These are phyloP conservation scores for Linaria vulgaris DNA, from an alignment of 257 asterid genomes.

Conservation along the genomic window DNA sequence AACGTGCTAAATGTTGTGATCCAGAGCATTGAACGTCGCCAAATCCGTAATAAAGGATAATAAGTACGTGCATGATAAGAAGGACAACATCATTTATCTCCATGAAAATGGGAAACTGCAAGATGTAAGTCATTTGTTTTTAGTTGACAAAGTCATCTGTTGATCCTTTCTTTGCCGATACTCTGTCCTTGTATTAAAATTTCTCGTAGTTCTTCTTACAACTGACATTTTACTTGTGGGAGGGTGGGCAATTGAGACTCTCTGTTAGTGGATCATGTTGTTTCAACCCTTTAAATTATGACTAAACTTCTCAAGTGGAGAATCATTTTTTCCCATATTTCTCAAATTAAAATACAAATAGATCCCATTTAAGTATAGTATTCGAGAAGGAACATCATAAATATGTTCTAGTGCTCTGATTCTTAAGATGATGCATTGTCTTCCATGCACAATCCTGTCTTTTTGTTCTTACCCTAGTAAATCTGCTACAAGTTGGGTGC, in stretches of 20 bases:
- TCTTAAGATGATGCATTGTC: constrained; percentile 1
- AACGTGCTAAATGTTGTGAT: constrained; percentile 31
- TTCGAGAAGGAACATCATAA: not conserved
- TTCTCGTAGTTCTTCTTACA: constrained; percentile 18
- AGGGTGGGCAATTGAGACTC: constrained; percentile 7
- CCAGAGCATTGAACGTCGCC: constrained; percentile 72
- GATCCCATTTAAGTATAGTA: too few relatives aligned
- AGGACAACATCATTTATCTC: constrained; percentile 67
- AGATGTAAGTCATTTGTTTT: constrained; percentile 57
- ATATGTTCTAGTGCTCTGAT: constrained; percentile 8
- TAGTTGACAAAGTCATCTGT: constrained; percentile 2
- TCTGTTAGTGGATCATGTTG: constrained; percentile 9
- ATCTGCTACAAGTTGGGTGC: constrained; percentile 8
- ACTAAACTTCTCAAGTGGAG: constrained; percentile 11
- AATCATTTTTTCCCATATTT: not conserved
- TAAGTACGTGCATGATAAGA: constrained; percentile 69
- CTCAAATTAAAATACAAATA: constrained; percentile 2
- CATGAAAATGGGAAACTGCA: constrained; percentile 67
- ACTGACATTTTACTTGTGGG: not conserved
- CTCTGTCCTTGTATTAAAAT: constrained; percentile 5
- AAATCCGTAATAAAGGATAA: constrained; percentile 70
- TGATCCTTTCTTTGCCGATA: constrained; percentile 15
- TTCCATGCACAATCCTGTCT: not conserved
- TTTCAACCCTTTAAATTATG: not conserved
- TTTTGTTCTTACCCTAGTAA: constrained; percentile 8